Percentiles rank a stretch among this genome's conserved stretches.
Evolutionary conservation across 305 asterid species (phyloP).

Genomic region (Ajuga reptans): DNA sequence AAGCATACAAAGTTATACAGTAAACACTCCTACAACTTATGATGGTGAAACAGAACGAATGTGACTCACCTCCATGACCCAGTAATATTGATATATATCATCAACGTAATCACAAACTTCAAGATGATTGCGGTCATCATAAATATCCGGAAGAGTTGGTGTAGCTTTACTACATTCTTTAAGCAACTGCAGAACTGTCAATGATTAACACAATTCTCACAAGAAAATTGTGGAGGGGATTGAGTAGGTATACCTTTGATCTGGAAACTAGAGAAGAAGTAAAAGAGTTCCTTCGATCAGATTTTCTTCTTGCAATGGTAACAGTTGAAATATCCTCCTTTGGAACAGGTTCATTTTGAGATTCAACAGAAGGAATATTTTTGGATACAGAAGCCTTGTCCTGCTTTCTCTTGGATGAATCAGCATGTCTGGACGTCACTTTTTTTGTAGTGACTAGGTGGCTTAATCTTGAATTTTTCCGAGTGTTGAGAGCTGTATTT

Average conservation of each 20-base stretch:
- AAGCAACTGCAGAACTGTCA: constrained; percentile 30
- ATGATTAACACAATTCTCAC: constrained; percentile 19
- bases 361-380: constrained; percentile 31
- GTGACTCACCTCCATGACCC: constrained; percentile 82
- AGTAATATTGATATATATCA: constrained; percentile 81
- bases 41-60: constrained; percentile 13
- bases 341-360: constrained; percentile 34
- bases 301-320: constrained; percentile 36
- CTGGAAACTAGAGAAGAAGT: constrained; percentile 57
- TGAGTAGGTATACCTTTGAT: constrained; percentile 46
- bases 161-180: constrained; percentile 34
- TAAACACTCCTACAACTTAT: background rate
- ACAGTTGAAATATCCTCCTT: constrained; percentile 36
- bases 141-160: constrained; percentile 50
- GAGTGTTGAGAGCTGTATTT: constrained; percentile 29
- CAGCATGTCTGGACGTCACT: constrained; percentile 30
- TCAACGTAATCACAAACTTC: constrained; percentile 85
- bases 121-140: constrained; percentile 72
- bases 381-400: constrained; percentile 34
- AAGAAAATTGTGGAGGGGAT: background rate
- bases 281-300: constrained; percentile 69
- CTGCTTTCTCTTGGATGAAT: constrained; percentile 45
- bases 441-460: constrained; percentile 31
- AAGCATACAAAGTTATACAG: background rate
- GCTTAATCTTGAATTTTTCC: constrained; percentile 36